These are phyloP conservation scores for Erodium trifolium DNA, from an alignment of 441 rosid genomes.

Conservation along the genomic window DNA sequence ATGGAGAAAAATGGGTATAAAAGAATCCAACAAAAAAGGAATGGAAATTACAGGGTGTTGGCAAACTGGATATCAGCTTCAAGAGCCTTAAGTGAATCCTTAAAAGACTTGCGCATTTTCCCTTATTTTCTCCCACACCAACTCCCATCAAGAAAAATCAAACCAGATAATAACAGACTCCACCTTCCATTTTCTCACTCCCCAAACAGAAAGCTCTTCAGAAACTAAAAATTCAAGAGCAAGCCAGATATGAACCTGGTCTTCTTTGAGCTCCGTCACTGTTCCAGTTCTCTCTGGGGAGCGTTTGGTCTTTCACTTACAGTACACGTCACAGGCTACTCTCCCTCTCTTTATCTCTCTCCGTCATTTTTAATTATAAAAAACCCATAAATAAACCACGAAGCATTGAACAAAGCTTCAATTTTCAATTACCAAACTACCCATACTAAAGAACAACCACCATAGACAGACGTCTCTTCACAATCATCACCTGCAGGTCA, in stretches of 20 bases:
- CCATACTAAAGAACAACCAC: constrained; percentile 14
- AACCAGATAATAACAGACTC: not conserved
- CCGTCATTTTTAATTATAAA: not conserved
- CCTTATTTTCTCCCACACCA: constrained; percentile 18
- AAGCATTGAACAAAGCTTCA: not conserved
- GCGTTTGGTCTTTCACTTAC: constrained; percentile 43
- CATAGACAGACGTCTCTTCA: not conserved
- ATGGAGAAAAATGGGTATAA: not conserved
- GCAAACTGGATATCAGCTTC: constrained; percentile 99
- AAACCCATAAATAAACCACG: not conserved
- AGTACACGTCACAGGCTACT: constrained; percentile 51
- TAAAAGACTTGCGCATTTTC: constrained; percentile 80
- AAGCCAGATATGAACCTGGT: constrained; percentile 10
- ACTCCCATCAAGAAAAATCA: constrained; percentile 16
- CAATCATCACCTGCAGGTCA: not conserved
- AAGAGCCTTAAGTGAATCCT: constrained; percentile 91
- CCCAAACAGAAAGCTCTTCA: not conserved
- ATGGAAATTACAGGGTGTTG: constrained; percentile 61
- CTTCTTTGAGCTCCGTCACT: not conserved
- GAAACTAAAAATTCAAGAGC: not conserved
- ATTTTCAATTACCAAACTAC: constrained; percentile 10
- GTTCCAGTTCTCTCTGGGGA: not conserved
- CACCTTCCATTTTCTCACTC: constrained; percentile 11
- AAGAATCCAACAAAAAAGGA: constrained; percentile 6
- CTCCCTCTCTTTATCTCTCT: constrained; percentile 5